Evolutionary conservation across 2,329 filamentous ascomycete species (phyloP), one percentile per base, ranked within the genome.

Genomic region (Alternaria metachromatica): DNA sequence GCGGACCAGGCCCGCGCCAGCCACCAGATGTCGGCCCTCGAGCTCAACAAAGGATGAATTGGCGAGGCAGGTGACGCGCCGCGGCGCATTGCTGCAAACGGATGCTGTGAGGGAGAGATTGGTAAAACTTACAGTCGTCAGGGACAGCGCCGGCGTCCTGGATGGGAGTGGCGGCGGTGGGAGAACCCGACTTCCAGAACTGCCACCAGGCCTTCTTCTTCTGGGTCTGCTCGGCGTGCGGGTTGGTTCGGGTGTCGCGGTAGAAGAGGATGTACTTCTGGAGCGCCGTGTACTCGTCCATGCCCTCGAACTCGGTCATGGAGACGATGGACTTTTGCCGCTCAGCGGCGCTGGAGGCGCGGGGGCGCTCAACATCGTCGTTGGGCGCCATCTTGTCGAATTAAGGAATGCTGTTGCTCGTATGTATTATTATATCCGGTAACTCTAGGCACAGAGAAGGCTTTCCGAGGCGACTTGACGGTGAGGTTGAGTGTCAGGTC

Each of bases 231-330:
- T 72, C 81, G 54, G 78, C 80, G 63, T 81, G 82, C 41, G 80
- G 83, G 49, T 76, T 78, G 57, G 83, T 82, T 76, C 87, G 86
- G 62, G 87, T 84, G 80, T 89, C 87, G 72, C 85, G 86, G 80
- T 90, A 90, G 76, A 87, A 88, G 69, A 87, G 88, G 78, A 90
- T 90, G 82, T 89, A 90, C 75, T 88, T 86, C 77, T 90, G 88
- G 58, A 90, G 83, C 57, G 88, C 87, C 70, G 86, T 85, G 81
- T 90, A 90, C 80, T 90, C 88, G 78, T 89, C 88, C 80, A 82
- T 77, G 70, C 83, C 82, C 71, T 84, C 82, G 64, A 80, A 78
- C 50, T 73, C 76, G 54, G 73, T 73, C 70, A 77, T 69, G 56
- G 66, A 70, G 67, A 76, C 76, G 28, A 78, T 76, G 46, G 78